Evolutionary conservation across 805 yeast genomes (phyloP).

Genomic region (Candida hispaniensis): DNA sequence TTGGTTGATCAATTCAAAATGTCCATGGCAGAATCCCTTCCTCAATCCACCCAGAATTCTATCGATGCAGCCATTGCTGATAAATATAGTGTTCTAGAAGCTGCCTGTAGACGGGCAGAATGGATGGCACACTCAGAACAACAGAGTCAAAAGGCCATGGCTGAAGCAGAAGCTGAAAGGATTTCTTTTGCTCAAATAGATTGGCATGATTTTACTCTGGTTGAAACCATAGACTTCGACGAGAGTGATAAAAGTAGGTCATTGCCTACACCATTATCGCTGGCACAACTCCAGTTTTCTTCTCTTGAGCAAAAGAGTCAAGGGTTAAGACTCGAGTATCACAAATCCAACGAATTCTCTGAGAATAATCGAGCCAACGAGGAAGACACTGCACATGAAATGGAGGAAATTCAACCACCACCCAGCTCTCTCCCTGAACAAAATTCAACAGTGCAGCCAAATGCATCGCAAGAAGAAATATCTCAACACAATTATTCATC

Average conservation of each 20-base stretch:
- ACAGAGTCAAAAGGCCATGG: constrained; percentile 30
- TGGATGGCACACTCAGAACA: constrained; percentile 33
- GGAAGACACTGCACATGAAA: neutral
- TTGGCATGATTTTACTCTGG: constrained; percentile 75
- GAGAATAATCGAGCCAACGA: constrained; percentile 12
- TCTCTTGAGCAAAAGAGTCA: constrained; percentile 44
- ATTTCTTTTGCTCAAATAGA: constrained; percentile 63
- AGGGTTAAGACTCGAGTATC: constrained; percentile 25
- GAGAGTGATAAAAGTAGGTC: constrained; percentile 39
- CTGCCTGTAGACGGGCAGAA: constrained; percentile 48
- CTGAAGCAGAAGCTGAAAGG: constrained; percentile 33
- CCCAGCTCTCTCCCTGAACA: constrained; percentile 3
- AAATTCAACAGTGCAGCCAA: constrained; percentile 16
- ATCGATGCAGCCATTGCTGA: constrained; percentile 27
- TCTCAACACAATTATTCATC: no score
- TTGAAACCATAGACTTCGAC: constrained; percentile 57
- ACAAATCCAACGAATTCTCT: constrained; percentile 6
- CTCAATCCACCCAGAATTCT: constrained; percentile 19
- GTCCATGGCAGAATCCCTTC: constrained; percentile 24
- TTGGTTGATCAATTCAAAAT: constrained; percentile 41
- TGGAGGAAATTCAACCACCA: constrained; percentile 13
- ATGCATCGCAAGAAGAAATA: no score
- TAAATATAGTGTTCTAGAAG: constrained; percentile 33
- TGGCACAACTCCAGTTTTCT: constrained; percentile 51
- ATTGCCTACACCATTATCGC: constrained; percentile 39